Conservation (phyloP, 2,329 filamentous ascomycete species). For the Mycosphaerella arachidis region DNA sequence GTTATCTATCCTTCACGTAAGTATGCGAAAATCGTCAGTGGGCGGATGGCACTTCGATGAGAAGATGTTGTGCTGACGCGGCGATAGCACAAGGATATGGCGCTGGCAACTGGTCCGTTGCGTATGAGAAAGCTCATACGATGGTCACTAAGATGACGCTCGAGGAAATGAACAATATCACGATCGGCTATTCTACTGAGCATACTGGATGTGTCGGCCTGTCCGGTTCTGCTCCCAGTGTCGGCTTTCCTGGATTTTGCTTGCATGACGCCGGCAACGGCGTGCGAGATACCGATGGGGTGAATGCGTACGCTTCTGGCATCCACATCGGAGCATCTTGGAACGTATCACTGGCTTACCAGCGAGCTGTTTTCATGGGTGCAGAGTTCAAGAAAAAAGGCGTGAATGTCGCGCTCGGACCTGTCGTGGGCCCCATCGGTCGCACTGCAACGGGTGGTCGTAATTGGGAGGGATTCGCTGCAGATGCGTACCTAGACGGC, state of each 20-base stretch:
- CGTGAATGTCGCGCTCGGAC: slow-evolving; percentile 65
- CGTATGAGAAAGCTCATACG: slow-evolving; percentile 30
- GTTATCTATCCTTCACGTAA: slow-evolving; percentile 30
- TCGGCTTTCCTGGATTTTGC: slow-evolving; percentile 40
- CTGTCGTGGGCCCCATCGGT: slow-evolving; percentile 63
- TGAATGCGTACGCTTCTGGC: slow-evolving; percentile 41
- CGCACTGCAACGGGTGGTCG: slow-evolving; percentile 63
- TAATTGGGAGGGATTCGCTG: slow-evolving; percentile 72
- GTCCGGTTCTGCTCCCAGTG: slow-evolving; percentile 32
- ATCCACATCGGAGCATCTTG: slow-evolving; percentile 46
- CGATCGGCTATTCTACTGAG: slow-evolving; percentile 28
- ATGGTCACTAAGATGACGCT: slow-evolving; percentile 35
- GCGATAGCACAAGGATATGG: slow-evolving; percentile 28
- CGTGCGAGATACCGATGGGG: slow-evolving; percentile 40
- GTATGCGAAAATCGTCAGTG: slow-evolving; percentile 3
- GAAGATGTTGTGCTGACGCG: neutral
- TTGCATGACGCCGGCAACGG: slow-evolving; percentile 41
- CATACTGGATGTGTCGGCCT: slow-evolving; percentile 37
- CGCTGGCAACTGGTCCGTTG: slow-evolving; percentile 30
- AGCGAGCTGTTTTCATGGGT: slow-evolving; percentile 51
- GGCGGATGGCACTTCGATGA: neutral
- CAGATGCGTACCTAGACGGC: slow-evolving; percentile 61
- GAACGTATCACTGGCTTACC: slow-evolving; percentile 51
- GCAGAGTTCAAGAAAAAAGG: slow-evolving; percentile 50
- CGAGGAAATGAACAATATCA: slow-evolving; percentile 37